phyloP scores from a whole-genome alignment of 495 filamentous ascomycete genomes.

The Xylaria scruposa region DNA sequence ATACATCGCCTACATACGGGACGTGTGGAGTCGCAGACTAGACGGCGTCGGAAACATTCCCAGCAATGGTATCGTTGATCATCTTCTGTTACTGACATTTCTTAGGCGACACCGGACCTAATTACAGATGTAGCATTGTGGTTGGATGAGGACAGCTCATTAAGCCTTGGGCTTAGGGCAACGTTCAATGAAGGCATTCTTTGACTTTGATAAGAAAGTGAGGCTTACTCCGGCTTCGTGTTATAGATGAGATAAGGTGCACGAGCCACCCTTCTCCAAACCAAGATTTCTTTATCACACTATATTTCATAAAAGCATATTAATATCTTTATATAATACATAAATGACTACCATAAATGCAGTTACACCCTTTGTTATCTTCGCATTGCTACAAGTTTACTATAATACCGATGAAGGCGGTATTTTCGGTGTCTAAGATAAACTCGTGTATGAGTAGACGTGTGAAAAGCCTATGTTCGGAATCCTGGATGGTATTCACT shows the following conservation, averaged over 20 bases:
- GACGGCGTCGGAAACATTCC: conserved; percentile 42
- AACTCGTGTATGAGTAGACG: no score
- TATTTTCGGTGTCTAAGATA: no score
- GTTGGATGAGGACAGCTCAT: neutral
- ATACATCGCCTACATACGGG: conserved; percentile 39
- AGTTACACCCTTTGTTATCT: no score
- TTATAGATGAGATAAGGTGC: neutral
- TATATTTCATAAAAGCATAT: no score
- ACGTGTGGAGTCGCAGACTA: conserved; percentile 39
- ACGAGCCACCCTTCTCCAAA: neutral
- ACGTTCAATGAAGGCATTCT: neutral
- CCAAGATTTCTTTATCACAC: no score
- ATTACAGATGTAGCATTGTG: neutral
- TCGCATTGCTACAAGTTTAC: no score
- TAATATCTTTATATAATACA: no score
- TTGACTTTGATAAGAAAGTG: neutral
- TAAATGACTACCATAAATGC: no score
- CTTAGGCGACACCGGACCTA: neutral
- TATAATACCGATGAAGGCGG: no score
- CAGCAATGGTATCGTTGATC: conserved; percentile 39
- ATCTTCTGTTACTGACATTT: conserved; percentile 9
- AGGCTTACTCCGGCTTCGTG: neutral
- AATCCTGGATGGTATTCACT: no score
- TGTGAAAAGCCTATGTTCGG: no score
- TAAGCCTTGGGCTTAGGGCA: neutral